A percentile compares a stretch with the other conserved stretches of the same genome.
phyloP scores from a whole-genome alignment of 352 stramenopile species.

The Aphanomyces stellatus region DNA sequence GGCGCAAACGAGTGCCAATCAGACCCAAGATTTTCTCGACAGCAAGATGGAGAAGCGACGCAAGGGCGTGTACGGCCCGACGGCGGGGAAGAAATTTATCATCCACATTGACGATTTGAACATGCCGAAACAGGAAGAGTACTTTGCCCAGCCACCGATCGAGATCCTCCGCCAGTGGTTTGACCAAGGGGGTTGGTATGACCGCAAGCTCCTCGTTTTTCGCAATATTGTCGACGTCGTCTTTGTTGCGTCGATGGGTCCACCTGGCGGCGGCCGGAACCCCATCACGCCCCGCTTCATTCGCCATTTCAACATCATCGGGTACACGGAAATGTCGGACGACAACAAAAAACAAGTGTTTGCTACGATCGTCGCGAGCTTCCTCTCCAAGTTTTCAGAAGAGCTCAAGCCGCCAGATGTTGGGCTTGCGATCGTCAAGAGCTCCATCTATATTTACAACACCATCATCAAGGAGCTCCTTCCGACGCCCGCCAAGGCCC shows the following conservation, averaged over 20 bases:
- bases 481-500: constrained; percentile 72
- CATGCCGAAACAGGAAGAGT: constrained; percentile 93
- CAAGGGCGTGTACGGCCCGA: constrained; percentile 89
- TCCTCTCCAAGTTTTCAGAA: constrained; percentile 57
- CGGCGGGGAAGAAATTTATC: constrained; percentile 87
- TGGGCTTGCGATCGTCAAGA: constrained; percentile 48
- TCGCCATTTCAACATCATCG: constrained; percentile 80
- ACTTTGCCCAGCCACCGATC: constrained; percentile 91
- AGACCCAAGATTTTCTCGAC: constrained; percentile 92
- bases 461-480: constrained; percentile 71
- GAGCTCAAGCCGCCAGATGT: constrained; percentile 53
- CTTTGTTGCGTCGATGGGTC: constrained; percentile 78
- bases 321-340: constrained; percentile 78
- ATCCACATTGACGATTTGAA: constrained; percentile 94
- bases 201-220: constrained; percentile 88
- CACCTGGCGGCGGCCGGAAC: constrained; percentile 66
- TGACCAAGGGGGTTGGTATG: constrained; percentile 92
- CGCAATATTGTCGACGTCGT: constrained; percentile 86
- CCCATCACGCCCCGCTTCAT: constrained; percentile 72
- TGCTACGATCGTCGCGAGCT: constrained; percentile 67
- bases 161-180: constrained; percentile 94
- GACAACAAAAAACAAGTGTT: constrained; percentile 78
- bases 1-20: constrained; percentile 87
- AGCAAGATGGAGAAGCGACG: constrained; percentile 90
- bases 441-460: constrained; percentile 78